Evolutionary conservation across 768 basidiomycete genomes (phyloP), one percentile per base, ranked within the genome.

Genomic region (Melanogaster broomeanus): DNA sequence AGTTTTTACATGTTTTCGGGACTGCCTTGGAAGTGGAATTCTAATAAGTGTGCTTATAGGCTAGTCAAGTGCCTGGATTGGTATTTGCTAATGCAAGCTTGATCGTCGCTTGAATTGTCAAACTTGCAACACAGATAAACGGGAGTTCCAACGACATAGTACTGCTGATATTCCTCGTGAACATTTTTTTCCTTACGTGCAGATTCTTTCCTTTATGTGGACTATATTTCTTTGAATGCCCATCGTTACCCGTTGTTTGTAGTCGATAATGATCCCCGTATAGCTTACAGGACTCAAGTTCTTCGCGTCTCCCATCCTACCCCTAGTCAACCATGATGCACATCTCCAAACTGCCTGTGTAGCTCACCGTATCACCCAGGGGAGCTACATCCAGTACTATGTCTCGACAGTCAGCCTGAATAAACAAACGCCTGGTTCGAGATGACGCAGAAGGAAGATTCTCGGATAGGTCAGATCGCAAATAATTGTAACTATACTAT

Each of bases 321-420:
- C n/a, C n/a, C n/a, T n/a, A n/a, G n/a, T n/a, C 33, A 65, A 35
- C 19, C 63, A n/a, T n/a, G n/a, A n/a, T n/a, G n/a, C n/a, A n/a
- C n/a, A n/a, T n/a, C n/a, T n/a, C n/a, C n/a, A n/a, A n/a, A n/a
- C n/a, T n/a, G n/a, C n/a, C 64, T 21, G 45, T 28, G 39, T 50
- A 66, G 18, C 31, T 43, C 13, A 61, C 25, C 0, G 31, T 52
- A 12, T 58, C 58, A 24, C 64, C 56, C 4, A 22, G 49, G 3
- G 66, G 61, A 25, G 64, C 66, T 46, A 38, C 51, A 44, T 55
- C 58, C 5, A 66, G 49, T n/a, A n/a, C n/a, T n/a, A n/a, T n/a
- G n/a, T n/a, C 33, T 64, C 58, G 19, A 63, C 50, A 13, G 34
- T 45, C 39, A n/a, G n/a, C n/a, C 52, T 60, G 18, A 57, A 56